Evolutionary conservation across 768 basidiomycete genomes (phyloP).

Genomic region (Clitopilus hobsonii): DNA sequence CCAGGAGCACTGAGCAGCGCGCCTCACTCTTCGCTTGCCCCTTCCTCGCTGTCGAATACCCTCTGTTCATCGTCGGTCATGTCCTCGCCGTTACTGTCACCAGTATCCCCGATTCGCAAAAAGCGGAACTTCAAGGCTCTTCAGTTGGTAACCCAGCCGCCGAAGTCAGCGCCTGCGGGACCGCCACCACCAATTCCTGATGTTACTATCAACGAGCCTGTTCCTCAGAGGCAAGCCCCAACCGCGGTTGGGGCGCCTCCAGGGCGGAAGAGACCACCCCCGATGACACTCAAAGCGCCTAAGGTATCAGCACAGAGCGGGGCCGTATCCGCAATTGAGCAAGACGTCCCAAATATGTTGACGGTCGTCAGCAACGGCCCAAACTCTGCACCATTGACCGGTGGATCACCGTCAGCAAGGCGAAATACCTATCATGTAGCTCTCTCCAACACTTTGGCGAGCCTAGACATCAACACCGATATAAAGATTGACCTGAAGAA

Average conservation of each 20-base stretch:
- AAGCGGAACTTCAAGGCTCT: slow-evolving; percentile 91
- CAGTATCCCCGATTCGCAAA: slow-evolving; percentile 61
- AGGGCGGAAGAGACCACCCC: slow-evolving; percentile 72
- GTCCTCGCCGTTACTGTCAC: slow-evolving; percentile 9
- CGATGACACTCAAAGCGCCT: slow-evolving; percentile 76
- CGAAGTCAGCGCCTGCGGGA: slow-evolving; percentile 18
- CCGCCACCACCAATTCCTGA: slow-evolving; percentile 26
- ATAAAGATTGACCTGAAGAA: slow-evolving; percentile 80
- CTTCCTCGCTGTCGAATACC: slow-evolving; percentile 5
- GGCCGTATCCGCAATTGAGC: slow-evolving; percentile 32
- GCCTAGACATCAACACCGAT: slow-evolving; percentile 80
- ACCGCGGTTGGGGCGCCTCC: slow-evolving; percentile 36
- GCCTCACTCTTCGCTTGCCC: slow-evolving; percentile 2
- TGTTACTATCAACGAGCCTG: slow-evolving; percentile 23
- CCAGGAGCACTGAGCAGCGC: too few species aligned
- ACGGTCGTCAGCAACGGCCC: slow-evolving; percentile 42
- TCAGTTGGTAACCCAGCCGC: slow-evolving; percentile 48
- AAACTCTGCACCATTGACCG: slow-evolving; percentile 49
- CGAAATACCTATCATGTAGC: slow-evolving; percentile 77
- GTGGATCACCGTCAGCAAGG: slow-evolving; percentile 39
- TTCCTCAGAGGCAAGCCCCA: slow-evolving; percentile 46
- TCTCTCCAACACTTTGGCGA: slow-evolving; percentile 81
- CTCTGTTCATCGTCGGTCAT: slow-evolving; percentile 2
- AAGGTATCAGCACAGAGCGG: slow-evolving; percentile 47
- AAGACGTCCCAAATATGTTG: slow-evolving; percentile 40